phyloP scores from a whole-genome alignment of 306 rosid genomes.

The Casuarina equisetifolia region DNA sequence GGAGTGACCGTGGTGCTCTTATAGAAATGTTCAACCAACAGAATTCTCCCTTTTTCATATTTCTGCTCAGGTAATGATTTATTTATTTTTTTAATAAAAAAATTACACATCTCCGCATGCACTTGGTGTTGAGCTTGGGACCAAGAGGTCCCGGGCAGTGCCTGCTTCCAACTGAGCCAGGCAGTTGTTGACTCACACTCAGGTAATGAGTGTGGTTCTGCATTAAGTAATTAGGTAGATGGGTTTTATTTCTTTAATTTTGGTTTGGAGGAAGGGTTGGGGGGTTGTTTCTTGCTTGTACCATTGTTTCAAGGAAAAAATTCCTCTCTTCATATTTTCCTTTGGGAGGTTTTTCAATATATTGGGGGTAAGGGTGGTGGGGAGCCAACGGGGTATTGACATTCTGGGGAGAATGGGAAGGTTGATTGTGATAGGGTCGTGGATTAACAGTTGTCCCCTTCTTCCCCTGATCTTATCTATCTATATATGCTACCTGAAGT shows the following conservation, averaged over 20 bases:
- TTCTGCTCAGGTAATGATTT: slow-evolving; percentile 77
- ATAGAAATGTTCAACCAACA: slow-evolving; percentile 75
- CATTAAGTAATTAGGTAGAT: neutral
- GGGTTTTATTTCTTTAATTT: neutral
- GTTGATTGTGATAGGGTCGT: neutral
- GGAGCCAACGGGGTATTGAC: neutral
- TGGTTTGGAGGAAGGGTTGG: slow-evolving; percentile 1
- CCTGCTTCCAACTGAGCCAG: neutral
- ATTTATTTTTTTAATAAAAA: neutral
- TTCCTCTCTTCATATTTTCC: neutral
- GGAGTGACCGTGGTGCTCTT: slow-evolving; percentile 95
- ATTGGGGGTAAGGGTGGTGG: too few species aligned
- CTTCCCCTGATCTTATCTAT: neutral
- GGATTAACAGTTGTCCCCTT: neutral
- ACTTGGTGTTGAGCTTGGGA: too few species aligned
- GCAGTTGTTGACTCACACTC: too few species aligned
- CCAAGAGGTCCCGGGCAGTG: neutral
- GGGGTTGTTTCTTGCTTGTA: neutral
- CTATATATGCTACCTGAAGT: neutral
- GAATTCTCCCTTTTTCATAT: slow-evolving; percentile 82
- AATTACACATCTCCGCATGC: too few species aligned
- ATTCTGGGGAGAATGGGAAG: neutral
- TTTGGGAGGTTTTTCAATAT: neutral
- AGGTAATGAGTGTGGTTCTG: neutral
- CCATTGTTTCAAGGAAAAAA: too few species aligned